Conservation (phyloP, 2,329 filamentous ascomycete genomes). For the Paraphaeosphaeria minitans region DNA sequence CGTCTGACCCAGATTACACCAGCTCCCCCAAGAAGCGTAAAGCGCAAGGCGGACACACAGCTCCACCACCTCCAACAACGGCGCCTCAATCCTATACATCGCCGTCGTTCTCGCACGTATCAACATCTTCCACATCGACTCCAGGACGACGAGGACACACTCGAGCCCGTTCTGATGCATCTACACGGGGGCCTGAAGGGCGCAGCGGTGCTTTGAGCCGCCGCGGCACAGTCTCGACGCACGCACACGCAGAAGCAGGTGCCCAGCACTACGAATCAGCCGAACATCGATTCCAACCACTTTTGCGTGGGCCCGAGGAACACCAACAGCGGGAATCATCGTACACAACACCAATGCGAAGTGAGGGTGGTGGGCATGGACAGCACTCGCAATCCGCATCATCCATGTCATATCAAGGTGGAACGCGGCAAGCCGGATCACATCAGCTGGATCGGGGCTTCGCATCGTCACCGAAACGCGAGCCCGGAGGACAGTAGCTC, state of each 20-base stretch:
- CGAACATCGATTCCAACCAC: slow-evolving; percentile 26
- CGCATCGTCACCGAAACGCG: slow-evolving; percentile 44
- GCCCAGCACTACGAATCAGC: slow-evolving; percentile 31
- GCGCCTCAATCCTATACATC: slow-evolving; percentile 55
- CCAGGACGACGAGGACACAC: slow-evolving; percentile 66
- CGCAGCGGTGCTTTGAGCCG: slow-evolving; percentile 40
- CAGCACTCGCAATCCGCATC: slow-evolving; percentile 33
- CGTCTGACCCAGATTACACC: slow-evolving; percentile 64
- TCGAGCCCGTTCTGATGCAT: slow-evolving; percentile 69
- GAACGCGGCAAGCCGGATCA: slow-evolving; percentile 39
- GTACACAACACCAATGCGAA: slow-evolving; percentile 29
- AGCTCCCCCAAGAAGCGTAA: slow-evolving; percentile 88
- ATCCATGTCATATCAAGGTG: slow-evolving; percentile 37
- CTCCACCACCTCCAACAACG: slow-evolving; percentile 57
- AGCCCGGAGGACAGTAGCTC: slow-evolving; percentile 43
- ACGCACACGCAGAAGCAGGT: slow-evolving; percentile 34
- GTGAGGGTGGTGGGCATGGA: slow-evolving; percentile 30
- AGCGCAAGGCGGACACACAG: slow-evolving; percentile 61
- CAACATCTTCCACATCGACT: slow-evolving; percentile 58
- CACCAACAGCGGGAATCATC: slow-evolving; percentile 26
- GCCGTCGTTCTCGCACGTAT: slow-evolving; percentile 61
- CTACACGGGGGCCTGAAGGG: slow-evolving; percentile 46
- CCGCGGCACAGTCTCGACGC: slow-evolving; percentile 39
- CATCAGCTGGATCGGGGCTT: slow-evolving; percentile 40
- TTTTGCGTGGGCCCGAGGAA: slow-evolving; percentile 28